These are phyloP conservation scores for Lenzites betulinus DNA, from an alignment of 768 basidiomycete species.

Conservation along the genomic window DNA sequence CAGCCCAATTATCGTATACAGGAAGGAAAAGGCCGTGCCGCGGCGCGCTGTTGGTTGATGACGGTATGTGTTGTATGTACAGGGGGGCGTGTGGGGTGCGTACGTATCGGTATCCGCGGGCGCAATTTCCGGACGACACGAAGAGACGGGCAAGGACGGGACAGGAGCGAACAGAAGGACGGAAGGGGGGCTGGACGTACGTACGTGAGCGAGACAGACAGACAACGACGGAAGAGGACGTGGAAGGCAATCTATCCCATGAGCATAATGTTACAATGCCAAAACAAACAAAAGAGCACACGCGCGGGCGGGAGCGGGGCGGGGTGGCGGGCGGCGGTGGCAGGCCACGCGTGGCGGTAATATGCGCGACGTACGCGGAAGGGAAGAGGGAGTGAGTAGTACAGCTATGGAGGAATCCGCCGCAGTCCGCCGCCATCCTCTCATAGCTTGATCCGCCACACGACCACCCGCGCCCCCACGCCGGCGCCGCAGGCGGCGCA, in stretches of 20 bases:
- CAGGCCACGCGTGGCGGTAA: background rate
- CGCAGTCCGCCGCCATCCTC: background rate
- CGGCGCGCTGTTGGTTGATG: background rate
- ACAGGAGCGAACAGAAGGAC: background rate
- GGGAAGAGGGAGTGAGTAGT: background rate
- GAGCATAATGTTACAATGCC: constrained; percentile 37
- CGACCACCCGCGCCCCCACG: background rate
- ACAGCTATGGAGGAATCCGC: constrained; percentile 7
- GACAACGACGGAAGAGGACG: constrained; percentile 20
- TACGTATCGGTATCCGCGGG: background rate
- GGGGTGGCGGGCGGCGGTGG: constrained; percentile 1
- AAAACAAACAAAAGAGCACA: background rate
- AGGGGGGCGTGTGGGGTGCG: constrained; percentile 6
- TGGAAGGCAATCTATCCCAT: constrained; percentile 31
- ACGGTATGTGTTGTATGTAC: constrained; percentile 11
- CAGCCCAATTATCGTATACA: constrained; percentile 8
- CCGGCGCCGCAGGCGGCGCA: background rate
- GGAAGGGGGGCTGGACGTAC: constrained; percentile 13
- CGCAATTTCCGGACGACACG: background rate
- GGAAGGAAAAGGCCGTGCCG: background rate
- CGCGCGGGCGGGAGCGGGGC: no score
- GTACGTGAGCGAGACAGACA: constrained; percentile 7
- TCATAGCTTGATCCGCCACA: background rate
- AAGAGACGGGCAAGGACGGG: background rate
- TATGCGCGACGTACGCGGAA: constrained; percentile 7